A percentile compares a stretch with the other conserved stretches of the same genome.
Conservation (phyloP, 352 stramenopile species). For the Aphanomyces stellatus region DNA sequence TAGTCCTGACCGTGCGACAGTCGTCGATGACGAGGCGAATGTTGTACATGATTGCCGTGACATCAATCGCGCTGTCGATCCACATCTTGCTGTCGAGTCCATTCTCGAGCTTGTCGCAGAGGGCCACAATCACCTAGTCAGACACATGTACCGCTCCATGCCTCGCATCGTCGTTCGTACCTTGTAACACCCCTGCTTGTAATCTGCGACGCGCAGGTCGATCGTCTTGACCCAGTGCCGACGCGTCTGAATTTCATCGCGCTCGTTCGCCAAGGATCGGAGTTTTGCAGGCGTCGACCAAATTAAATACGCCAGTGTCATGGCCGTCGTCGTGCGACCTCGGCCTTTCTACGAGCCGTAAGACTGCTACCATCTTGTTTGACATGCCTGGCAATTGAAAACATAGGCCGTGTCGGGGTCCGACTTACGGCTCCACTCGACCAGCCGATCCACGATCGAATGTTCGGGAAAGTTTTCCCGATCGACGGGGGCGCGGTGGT, state of each 20-base stretch:
- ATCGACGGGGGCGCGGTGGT: constrained; percentile 69
- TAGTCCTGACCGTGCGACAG: constrained; percentile 47
- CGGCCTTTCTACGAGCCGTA: constrained; percentile 58
- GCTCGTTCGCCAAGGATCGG: background rate
- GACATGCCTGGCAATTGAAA: constrained; percentile 61
- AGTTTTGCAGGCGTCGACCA: constrained; percentile 23
- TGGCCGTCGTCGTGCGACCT: constrained; percentile 64
- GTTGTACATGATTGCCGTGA: constrained; percentile 63
- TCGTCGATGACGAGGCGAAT: constrained; percentile 72
- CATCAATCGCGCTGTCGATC: constrained; percentile 66
- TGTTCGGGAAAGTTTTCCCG: constrained; percentile 77
- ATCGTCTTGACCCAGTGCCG: background rate
- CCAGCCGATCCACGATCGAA: constrained; percentile 53
- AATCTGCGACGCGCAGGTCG: constrained; percentile 9
- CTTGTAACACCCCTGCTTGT: constrained; percentile 14
- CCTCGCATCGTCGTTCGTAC: no score
- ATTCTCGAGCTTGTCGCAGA: constrained; percentile 12
- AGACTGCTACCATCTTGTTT: background rate
- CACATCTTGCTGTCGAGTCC: constrained; percentile 54
- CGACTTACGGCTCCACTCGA: constrained; percentile 41
- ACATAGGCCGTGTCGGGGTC: constrained; percentile 62
- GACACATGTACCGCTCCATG: no score
- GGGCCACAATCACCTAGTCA: constrained; percentile 19
- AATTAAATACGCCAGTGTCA: constrained; percentile 60
- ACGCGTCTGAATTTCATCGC: background rate